These are phyloP conservation scores for Zymoseptoria crescenta DNA, from an alignment of 2,329 filamentous ascomycete species.

Conservation along the genomic window DNA sequence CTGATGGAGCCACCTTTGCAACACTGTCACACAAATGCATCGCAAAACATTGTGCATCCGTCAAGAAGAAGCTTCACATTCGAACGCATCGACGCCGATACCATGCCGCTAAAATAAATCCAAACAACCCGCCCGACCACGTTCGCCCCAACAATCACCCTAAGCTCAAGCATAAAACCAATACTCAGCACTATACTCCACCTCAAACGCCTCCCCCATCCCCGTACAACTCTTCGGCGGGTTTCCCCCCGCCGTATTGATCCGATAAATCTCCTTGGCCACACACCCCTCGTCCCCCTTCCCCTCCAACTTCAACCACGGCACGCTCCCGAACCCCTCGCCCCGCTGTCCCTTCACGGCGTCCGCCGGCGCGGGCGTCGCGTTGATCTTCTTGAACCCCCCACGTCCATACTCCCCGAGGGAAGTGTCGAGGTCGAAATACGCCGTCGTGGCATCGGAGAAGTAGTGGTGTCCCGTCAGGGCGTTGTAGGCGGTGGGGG, in stretches of 20 bases:
- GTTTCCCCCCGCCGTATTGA: conserved; percentile 75
- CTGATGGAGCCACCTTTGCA: too few relatives aligned
- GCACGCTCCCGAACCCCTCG: conserved; percentile 59
- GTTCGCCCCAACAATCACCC: neutral
- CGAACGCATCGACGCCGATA: too few relatives aligned
- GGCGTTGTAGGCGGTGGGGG: conserved; percentile 46
- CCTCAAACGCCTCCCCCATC: conserved; percentile 54
- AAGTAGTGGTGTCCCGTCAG: conserved; percentile 80
- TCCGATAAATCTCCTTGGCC: conserved; percentile 70
- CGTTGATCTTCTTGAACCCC: conserved; percentile 55
- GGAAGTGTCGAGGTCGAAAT: conserved; percentile 76
- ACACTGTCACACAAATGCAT: too few relatives aligned
- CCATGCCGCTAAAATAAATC: neutral
- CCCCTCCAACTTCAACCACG: conserved; percentile 66
- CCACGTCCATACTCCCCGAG: conserved; percentile 51
- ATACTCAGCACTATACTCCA: conserved; percentile 78
- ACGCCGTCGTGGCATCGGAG: conserved; percentile 58
- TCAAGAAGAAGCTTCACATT: too few relatives aligned
- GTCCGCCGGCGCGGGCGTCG: conserved; percentile 53
- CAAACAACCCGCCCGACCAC: neutral
- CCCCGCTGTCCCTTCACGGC: conserved; percentile 51
- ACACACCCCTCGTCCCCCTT: conserved; percentile 46
- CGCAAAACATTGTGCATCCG: too few relatives aligned
- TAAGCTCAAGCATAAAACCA: conserved; percentile 44
- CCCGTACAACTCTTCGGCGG: conserved; percentile 66